Evolutionary conservation across 1,139 yeast genomes (phyloP).

Genomic region (Yamadazyma atmosphaerica): DNA sequence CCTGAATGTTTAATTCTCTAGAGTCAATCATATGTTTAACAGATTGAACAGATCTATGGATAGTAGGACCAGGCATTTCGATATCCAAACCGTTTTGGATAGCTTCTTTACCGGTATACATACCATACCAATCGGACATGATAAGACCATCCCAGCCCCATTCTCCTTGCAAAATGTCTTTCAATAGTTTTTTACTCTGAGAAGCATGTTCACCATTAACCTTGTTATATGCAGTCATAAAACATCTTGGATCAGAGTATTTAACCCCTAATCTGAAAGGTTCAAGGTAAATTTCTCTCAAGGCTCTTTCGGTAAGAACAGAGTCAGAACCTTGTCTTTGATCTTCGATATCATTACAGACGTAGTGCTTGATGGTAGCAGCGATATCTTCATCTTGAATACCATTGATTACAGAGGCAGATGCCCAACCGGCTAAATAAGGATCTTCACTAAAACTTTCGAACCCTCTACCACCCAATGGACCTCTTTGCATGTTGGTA

Average conservation of each 20-base stretch:
- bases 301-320: constrained; percentile 53
- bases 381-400: constrained; percentile 39
- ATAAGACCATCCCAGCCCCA: constrained; percentile 50
- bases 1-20: constrained; percentile 30
- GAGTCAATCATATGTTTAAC: constrained; percentile 31
- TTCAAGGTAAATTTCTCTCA: constrained; percentile 59
- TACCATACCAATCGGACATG: constrained; percentile 68
- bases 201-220: constrained; percentile 58
- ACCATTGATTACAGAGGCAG: constrained; percentile 29
- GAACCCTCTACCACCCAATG: constrained; percentile 38
- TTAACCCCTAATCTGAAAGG: constrained; percentile 62
- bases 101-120: constrained; percentile 47
- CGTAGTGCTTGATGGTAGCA: constrained; percentile 61
- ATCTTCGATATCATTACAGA: constrained; percentile 61
- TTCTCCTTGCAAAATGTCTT: constrained; percentile 37
- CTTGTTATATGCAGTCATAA: constrained; percentile 63
- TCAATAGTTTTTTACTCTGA: constrained; percentile 41
- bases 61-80: constrained; percentile 66
- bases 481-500: constrained; percentile 33
- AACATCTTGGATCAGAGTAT: constrained; percentile 32
- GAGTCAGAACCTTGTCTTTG: constrained; percentile 52
- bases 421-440: constrained; percentile 30
- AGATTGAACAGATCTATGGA: constrained; percentile 39
- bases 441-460: constrained; percentile 39
- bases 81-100: constrained; percentile 56